These are phyloP conservation scores for Solanum hybrid DNA, from an alignment of 305 asterid species.

Conservation along the genomic window DNA sequence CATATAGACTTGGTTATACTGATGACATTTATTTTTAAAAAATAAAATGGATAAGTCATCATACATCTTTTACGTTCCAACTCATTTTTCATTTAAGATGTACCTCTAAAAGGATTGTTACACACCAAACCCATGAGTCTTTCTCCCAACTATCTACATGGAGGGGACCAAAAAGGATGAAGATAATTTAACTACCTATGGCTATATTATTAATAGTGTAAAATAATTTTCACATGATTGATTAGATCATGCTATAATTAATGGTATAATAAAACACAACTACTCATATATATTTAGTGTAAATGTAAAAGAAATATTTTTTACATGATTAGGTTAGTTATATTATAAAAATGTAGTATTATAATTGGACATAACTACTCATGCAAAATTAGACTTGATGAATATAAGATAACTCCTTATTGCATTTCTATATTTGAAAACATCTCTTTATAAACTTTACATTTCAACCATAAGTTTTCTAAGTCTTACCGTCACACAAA, in stretches of 20 bases:
- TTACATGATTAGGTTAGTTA: neutral
- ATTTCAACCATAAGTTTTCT: neutral
- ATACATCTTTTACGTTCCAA: slow-evolving; percentile 4
- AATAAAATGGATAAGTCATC: neutral
- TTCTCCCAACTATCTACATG: neutral
- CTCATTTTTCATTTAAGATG: slow-evolving; percentile 3
- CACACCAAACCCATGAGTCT: neutral
- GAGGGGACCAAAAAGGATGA: neutral
- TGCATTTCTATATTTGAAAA: neutral
- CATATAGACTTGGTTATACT: neutral
- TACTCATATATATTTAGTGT: neutral
- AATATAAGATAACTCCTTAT: neutral
- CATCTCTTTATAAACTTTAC: neutral
- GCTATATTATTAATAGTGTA: neutral
- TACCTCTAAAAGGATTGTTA: neutral
- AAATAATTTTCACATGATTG: neutral
- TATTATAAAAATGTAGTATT: neutral
- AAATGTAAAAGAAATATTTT: neutral
- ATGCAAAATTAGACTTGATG: neutral
- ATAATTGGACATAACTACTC: neutral
- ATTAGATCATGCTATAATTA: neutral
- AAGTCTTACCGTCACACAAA: neutral
- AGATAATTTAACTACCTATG: neutral
- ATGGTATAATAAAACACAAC: neutral
- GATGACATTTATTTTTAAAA: neutral